Evolutionary conservation across 441 rosid genomes (phyloP).

Genomic region (Corymbia citriodora): DNA sequence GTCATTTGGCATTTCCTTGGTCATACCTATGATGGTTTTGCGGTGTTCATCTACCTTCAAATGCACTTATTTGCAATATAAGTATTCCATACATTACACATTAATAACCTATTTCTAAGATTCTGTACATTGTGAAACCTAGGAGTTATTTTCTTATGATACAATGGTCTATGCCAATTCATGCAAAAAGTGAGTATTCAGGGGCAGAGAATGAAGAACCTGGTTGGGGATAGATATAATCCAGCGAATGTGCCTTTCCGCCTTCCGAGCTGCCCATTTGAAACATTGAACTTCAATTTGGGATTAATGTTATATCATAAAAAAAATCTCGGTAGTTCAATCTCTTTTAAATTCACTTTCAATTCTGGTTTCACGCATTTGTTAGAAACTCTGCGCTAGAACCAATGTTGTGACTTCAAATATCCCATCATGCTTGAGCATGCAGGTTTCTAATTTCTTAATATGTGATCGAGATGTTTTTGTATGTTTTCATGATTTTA

Average conservation of each 20-base stretch:
- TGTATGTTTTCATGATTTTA: too few relatives aligned
- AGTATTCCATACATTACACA: too few relatives aligned
- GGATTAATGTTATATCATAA: background rate
- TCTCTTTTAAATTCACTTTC: background rate
- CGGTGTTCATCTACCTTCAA: too few relatives aligned
- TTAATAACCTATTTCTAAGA: background rate
- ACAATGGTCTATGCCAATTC: background rate
- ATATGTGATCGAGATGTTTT: too few relatives aligned
- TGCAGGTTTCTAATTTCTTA: background rate
- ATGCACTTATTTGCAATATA: too few relatives aligned
- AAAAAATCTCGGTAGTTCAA: background rate
- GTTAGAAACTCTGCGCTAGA: background rate
- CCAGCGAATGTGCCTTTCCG: background rate
- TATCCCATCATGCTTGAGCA: background rate
- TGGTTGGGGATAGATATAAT: background rate
- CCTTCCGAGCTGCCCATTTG: background rate
- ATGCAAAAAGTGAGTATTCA: background rate
- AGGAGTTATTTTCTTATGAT: background rate
- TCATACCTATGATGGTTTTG: too few relatives aligned
- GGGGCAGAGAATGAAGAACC: background rate
- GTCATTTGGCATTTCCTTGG: too few relatives aligned
- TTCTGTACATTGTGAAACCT: background rate
- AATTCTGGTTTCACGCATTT: background rate
- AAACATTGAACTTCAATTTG: background rate
- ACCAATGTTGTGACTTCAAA: background rate